Conservation (phyloP, 306 rosid species). For the Prosopis cineraria region DNA sequence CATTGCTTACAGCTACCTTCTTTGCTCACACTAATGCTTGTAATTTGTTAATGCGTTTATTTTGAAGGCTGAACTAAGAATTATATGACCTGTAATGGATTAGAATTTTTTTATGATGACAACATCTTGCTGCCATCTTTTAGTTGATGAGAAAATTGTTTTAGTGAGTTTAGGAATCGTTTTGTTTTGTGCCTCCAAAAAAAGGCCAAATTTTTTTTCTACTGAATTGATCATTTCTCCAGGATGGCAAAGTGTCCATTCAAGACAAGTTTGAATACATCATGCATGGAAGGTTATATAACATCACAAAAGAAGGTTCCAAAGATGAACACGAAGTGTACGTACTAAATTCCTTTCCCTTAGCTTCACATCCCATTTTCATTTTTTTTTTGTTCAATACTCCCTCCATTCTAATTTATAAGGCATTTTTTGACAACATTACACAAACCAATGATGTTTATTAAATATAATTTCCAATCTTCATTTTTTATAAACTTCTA, state of each 20-base stretch:
- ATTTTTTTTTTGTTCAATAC: slow-evolving; percentile 4
- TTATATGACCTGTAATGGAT: slow-evolving; percentile 1
- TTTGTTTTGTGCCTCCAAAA: not conserved
- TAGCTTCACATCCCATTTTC: no score
- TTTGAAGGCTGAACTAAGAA: slow-evolving; percentile 5
- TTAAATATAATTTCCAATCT: no score
- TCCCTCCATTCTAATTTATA: no score
- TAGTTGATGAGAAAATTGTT: not conserved
- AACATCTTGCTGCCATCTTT: not conserved
- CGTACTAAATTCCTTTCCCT: no score
- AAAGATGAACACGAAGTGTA: slow-evolving; percentile 65
- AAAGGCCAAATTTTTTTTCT: slow-evolving; percentile 18
- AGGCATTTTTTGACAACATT: no score
- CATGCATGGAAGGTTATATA: slow-evolving; percentile 83
- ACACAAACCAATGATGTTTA: no score
- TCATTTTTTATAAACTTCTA: no score
- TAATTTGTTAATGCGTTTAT: slow-evolving; percentile 3
- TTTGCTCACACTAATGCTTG: not conserved
- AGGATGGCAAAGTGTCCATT: slow-evolving; percentile 74
- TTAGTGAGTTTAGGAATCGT: not conserved
- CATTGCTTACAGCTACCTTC: not conserved
- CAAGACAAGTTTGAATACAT: slow-evolving; percentile 90
- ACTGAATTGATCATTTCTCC: slow-evolving; percentile 37
- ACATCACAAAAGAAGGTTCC: slow-evolving; percentile 51
- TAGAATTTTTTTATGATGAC: not conserved